A percentile compares a stretch with the other conserved stretches of the same genome.
Evolutionary conservation across 805 yeast species (phyloP).

Genomic region (Jamesozyma gamospora): DNA sequence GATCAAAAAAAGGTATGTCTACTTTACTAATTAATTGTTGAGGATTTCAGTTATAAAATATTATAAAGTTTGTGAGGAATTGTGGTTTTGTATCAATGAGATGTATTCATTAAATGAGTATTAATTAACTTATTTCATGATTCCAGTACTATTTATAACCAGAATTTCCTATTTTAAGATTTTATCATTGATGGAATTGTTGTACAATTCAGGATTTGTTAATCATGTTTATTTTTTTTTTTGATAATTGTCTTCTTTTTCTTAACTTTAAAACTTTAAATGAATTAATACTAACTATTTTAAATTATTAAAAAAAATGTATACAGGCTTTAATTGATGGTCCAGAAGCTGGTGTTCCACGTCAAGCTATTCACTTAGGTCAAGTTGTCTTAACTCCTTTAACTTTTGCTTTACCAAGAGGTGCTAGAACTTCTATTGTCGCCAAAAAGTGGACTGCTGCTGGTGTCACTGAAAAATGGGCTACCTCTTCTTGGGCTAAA

Average conservation of each 20-base stretch:
- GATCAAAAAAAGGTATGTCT: conserved; percentile 94
- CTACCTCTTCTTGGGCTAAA: conserved; percentile 91
- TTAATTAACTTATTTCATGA: too few species aligned
- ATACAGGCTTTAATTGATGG: conserved; percentile 85
- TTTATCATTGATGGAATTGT: too few species aligned
- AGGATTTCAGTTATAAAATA: too few species aligned
- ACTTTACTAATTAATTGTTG: too few species aligned
- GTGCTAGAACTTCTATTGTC: conserved; percentile 77
- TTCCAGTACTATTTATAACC: too few species aligned
- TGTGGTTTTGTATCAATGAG: too few species aligned
- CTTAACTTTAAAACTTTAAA: background rate
- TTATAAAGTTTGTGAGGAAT: too few species aligned
- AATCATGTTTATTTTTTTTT: too few species aligned
- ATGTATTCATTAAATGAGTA: too few species aligned
- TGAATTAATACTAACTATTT: background rate
- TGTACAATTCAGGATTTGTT: too few species aligned
- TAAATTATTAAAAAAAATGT: too few species aligned
- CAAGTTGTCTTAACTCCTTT: conserved; percentile 88
- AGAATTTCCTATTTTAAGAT: too few species aligned
- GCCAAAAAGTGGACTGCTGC: conserved; percentile 90
- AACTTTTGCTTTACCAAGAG: conserved; percentile 86
- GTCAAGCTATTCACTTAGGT: conserved; percentile 84
- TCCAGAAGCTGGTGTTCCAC: conserved; percentile 76
- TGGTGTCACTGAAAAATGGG: conserved; percentile 83
- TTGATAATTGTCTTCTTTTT: background rate